These are phyloP conservation scores for Symbiodinium natans DNA, from an alignment of 73 alveolate species.

Conservation along the genomic window DNA sequence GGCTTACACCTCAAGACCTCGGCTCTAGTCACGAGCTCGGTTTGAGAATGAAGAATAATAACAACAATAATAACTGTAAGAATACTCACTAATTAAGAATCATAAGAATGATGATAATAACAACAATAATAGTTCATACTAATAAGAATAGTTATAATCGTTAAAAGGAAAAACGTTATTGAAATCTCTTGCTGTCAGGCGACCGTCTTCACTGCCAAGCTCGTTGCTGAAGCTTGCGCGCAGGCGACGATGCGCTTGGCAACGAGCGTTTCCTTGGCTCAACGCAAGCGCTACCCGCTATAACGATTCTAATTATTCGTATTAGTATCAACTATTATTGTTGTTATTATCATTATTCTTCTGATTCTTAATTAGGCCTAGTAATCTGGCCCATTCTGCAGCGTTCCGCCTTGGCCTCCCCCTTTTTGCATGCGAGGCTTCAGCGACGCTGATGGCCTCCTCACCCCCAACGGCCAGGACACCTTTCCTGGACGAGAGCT, in stretches of 20 bases:
- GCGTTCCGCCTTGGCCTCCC: background rate
- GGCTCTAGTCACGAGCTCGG: background rate
- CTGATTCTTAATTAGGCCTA: no score
- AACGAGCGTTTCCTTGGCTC: slow-evolving; percentile 16
- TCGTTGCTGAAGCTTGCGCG: slow-evolving; percentile 35
- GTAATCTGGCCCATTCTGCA: no score
- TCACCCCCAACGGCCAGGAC: background rate
- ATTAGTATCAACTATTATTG: no score
- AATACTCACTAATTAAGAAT: background rate
- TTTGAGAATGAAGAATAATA: background rate
- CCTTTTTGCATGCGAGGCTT: background rate
- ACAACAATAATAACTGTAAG: background rate
- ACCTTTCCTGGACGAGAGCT: slow-evolving; percentile 15
- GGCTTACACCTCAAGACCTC: slow-evolving; percentile 25
- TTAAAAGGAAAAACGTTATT: no score
- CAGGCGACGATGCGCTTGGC: slow-evolving; percentile 54
- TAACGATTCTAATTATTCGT: no score
- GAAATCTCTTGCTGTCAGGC: no score
- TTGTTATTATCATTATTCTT: no score
- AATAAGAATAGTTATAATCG: no score
- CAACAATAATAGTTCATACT: no score
- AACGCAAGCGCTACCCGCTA: no score
- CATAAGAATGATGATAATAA: no score
- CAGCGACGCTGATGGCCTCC: slow-evolving; percentile 43
- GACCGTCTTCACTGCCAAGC: slow-evolving; percentile 52